phyloP scores from a whole-genome alignment of 2,329 filamentous ascomycete species.

The Alternaria gansuensis region DNA sequence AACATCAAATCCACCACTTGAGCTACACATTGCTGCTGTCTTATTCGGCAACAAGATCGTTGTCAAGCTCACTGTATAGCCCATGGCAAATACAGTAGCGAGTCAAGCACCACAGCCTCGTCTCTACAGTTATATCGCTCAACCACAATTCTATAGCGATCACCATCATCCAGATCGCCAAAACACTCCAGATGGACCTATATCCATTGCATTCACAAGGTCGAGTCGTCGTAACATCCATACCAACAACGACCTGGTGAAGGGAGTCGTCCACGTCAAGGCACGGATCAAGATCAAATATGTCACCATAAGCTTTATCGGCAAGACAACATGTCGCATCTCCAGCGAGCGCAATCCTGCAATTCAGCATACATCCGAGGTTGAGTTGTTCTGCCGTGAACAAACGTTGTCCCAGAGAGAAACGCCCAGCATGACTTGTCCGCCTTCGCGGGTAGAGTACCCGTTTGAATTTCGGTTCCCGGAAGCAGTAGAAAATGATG shows the following conservation, averaged over 20 bases:
- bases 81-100: conserved; percentile 18
- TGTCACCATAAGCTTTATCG: conserved; percentile 30
- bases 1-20: background rate
- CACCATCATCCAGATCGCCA: conserved; percentile 28
- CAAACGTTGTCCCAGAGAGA: conserved; percentile 14
- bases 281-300: conserved; percentile 22
- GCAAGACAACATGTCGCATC: conserved; percentile 30
- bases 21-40: background rate
- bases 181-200: conserved; percentile 28
- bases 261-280: conserved; percentile 32
- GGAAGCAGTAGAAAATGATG: conserved; percentile 23
- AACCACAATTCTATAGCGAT: conserved; percentile 31
- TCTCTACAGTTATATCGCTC: conserved; percentile 30
- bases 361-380: conserved; percentile 25
- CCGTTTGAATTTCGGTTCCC: conserved; percentile 40
- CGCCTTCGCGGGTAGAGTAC: conserved; percentile 28
- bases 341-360: conserved; percentile 27
- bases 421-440: conserved; percentile 27
- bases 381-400: conserved; percentile 26
- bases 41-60: background rate
- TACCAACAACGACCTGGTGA: conserved; percentile 34
- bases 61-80: background rate
- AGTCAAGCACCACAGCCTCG: conserved; percentile 18
- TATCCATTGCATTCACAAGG: conserved; percentile 30
- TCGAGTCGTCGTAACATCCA: conserved; percentile 30